These are phyloP conservation scores for Capsicum baccatum DNA, from an alignment of 257 asterid species.

Conservation along the genomic window DNA sequence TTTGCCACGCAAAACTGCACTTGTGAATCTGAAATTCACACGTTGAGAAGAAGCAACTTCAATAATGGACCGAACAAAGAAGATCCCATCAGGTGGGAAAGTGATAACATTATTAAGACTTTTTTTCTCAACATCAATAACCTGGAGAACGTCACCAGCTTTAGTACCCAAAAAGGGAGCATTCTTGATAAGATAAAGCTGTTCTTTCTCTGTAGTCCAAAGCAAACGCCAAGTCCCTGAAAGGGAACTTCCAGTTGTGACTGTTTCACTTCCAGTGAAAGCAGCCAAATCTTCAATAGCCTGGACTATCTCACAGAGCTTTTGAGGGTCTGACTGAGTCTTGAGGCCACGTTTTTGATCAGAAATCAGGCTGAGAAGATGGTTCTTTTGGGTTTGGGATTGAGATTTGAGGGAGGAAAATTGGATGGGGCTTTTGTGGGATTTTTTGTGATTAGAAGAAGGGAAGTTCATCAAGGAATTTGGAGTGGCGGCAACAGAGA, in stretches of 20 bases:
- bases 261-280: conserved; percentile 52
- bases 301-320: conserved; percentile 62
- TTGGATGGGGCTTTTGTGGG: conserved; percentile 29
- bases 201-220: conserved; percentile 99
- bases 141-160: conserved; percentile 91
- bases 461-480: not conserved
- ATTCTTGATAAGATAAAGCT: conserved; percentile 72
- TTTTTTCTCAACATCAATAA: conserved; percentile 65
- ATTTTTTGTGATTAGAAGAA: conserved; percentile 26
- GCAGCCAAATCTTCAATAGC: conserved; percentile 67
- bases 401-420: conserved; percentile 70
- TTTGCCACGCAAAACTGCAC: conserved; percentile 87
- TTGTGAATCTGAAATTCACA: conserved; percentile 84
- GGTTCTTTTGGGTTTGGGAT: conserved; percentile 66
- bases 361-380: conserved; percentile 75
- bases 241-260: conserved; percentile 48
- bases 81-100: conserved; percentile 89
- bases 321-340: conserved; percentile 72
- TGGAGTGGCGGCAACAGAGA: conserved; percentile 62
- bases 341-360: conserved; percentile 87
- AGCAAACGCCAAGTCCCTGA: conserved; percentile 68
- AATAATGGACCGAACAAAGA: conserved; percentile 87
- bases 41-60: conserved; percentile 77
- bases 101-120: conserved; percentile 81
- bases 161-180: conserved; percentile 70